phyloP scores from a whole-genome alignment of 1,284 basidiomycete genomes.

The Ganoderma resinaceum region DNA sequence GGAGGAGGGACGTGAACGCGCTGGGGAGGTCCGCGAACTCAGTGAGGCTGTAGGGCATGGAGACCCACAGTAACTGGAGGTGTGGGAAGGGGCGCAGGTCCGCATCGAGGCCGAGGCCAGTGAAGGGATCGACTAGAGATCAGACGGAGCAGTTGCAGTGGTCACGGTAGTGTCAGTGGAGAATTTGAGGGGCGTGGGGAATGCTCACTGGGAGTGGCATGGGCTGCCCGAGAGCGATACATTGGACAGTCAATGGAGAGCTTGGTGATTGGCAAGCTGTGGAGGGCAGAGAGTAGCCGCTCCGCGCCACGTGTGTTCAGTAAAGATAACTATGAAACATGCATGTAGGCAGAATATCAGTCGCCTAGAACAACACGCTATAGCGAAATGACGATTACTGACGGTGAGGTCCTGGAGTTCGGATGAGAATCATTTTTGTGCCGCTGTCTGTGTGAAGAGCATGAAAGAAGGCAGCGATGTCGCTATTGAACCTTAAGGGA shows the following conservation, averaged over 20 bases:
- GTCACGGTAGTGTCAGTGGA: neutral
- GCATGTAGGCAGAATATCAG: neutral
- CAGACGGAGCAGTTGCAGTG: too few species aligned
- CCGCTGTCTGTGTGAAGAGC: neutral
- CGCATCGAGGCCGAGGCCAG: neutral
- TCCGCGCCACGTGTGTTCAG: neutral
- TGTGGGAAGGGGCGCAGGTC: neutral
- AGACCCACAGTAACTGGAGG: neutral
- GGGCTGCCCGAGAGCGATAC: neutral
- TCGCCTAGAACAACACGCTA: too few species aligned
- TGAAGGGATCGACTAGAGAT: neutral
- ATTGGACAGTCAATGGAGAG: neutral
- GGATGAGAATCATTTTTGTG: neutral
- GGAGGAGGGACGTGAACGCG: neutral
- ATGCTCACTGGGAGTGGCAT: neutral
- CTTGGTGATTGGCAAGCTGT: neutral
- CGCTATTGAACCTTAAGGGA: neutral
- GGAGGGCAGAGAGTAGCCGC: neutral
- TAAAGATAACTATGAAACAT: neutral
- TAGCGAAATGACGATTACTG: neutral
- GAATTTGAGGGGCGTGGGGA: neutral
- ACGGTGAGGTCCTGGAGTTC: neutral
- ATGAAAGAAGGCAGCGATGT: neutral
- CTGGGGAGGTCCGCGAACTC: neutral
- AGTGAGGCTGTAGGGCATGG: neutral